These are phyloP conservation scores for Murraya koenigii DNA, from an alignment of 345 rosid species.

Conservation along the genomic window DNA sequence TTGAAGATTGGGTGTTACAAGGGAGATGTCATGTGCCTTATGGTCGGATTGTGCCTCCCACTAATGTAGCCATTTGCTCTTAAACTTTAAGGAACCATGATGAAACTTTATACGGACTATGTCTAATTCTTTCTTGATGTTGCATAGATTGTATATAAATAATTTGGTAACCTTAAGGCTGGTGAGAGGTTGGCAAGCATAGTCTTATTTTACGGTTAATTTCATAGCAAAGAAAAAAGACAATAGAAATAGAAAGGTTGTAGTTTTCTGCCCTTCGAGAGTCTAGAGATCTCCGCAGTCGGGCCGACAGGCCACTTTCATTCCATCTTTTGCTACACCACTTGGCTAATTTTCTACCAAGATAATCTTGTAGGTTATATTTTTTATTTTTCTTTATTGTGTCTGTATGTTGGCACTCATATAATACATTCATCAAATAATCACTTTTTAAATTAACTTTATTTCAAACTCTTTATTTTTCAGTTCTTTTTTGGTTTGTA, in stretches of 20 bases:
- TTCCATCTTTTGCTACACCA: background rate
- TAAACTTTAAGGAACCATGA: background rate
- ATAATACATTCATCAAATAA: background rate
- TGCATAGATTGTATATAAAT: background rate
- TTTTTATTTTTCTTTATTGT: background rate
- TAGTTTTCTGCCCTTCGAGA: too few species aligned
- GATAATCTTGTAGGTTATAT: too few species aligned
- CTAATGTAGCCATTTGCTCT: background rate
- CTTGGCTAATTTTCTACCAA: background rate
- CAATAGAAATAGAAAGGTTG: too few species aligned
- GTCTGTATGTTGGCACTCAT: background rate
- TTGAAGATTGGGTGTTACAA: background rate
- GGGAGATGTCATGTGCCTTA: background rate
- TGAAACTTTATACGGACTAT: background rate
- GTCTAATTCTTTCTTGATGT: background rate
- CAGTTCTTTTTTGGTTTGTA: background rate
- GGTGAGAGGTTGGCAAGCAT: background rate
- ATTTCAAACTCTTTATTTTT: background rate
- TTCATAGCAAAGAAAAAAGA: too few species aligned
- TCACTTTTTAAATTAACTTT: background rate
- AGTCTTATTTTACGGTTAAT: too few species aligned
- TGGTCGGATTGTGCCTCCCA: background rate
- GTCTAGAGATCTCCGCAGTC: background rate
- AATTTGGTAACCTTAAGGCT: background rate
- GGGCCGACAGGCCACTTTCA: background rate